A percentile compares a stretch with the other conserved stretches of the same genome.
These are phyloP conservation scores for Aspergillus japonicus DNA, from an alignment of 2,329 filamentous ascomycete species.

Conservation along the genomic window DNA sequence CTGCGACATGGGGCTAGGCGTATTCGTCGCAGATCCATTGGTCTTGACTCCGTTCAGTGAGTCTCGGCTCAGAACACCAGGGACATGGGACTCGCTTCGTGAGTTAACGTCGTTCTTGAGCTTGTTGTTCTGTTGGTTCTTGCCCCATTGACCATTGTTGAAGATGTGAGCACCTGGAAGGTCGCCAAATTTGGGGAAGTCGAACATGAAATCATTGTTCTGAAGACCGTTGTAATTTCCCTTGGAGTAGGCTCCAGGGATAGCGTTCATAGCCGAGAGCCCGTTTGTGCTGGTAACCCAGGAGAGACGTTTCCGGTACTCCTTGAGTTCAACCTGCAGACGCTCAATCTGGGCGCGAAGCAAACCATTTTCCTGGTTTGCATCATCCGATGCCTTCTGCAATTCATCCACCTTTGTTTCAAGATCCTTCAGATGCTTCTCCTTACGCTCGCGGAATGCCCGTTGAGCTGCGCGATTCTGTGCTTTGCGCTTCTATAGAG, in stretches of 20 bases:
- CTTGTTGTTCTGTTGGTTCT: conserved; percentile 29
- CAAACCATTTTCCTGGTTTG: conserved; percentile 80
- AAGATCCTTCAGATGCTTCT: conserved; percentile 63
- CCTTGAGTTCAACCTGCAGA: conserved; percentile 77
- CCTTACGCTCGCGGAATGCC: conserved; percentile 91
- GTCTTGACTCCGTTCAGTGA: conserved; percentile 16
- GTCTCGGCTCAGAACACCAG: conserved; percentile 33
- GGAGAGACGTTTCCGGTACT: conserved; percentile 85
- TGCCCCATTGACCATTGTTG: conserved; percentile 45
- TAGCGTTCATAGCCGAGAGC: conserved; percentile 50
- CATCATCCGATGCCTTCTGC: conserved; percentile 77
- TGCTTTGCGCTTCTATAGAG: conserved; percentile 64
- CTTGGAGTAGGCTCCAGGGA: conserved; percentile 46
- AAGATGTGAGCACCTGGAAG: conserved; percentile 59
- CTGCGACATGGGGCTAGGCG: conserved; percentile 7
- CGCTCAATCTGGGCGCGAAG: conserved; percentile 86
- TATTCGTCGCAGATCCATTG: conserved; percentile 2
- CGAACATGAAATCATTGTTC: conserved; percentile 86
- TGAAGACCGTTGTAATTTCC: conserved; percentile 57
- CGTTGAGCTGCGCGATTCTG: conserved; percentile 91
- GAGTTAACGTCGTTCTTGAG: conserved; percentile 30
- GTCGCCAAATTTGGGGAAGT: conserved; percentile 90
- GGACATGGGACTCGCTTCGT: conserved; percentile 22
- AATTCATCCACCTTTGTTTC: conserved; percentile 60
- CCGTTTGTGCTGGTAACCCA: conserved; percentile 52